A percentile compares a stretch with the other conserved stretches of the same genome.
Conservation (phyloP, 2,329 filamentous ascomycete genomes). For the Trichoderma gracile region DNA sequence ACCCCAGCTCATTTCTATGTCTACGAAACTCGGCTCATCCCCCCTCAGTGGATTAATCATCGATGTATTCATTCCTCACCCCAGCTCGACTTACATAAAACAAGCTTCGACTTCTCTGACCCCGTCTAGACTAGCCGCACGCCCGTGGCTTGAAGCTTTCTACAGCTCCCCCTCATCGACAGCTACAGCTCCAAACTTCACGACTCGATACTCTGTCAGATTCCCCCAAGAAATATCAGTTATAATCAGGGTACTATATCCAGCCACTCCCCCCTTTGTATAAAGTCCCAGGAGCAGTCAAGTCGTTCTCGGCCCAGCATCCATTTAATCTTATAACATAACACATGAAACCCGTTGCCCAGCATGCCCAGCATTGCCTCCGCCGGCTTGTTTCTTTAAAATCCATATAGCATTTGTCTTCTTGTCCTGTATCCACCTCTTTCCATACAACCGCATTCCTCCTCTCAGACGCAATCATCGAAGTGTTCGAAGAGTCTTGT, state of each 20-base stretch:
- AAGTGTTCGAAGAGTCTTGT: conserved; percentile 47
- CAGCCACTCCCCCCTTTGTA: conserved; percentile 25
- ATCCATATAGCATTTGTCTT: conserved; percentile 26
- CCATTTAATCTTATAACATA: conserved; percentile 29
- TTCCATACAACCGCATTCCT: conserved; percentile 20
- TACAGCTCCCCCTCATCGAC: neutral
- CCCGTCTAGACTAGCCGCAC: no score
- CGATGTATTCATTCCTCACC: no score
- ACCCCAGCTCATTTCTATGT: no score
- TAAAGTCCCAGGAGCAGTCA: conserved; percentile 15
- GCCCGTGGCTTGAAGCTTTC: neutral
- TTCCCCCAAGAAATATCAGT: conserved; percentile 6
- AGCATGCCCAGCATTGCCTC: conserved; percentile 22
- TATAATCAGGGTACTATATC: conserved; percentile 23
- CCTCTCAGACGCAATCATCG: conserved; percentile 34
- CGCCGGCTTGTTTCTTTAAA: conserved; percentile 28
- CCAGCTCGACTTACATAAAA: neutral
- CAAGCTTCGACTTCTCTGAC: no score
- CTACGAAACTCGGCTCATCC: no score
- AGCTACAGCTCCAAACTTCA: neutral
- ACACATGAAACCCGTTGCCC: conserved; percentile 26
- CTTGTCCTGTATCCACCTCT: neutral
- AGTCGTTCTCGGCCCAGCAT: conserved; percentile 30
- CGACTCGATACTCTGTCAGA: neutral
- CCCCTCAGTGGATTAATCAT: no score